These are phyloP conservation scores for Pseudogymnoascus sp. DNA, from an alignment of 2,329 filamentous ascomycete genomes.

Conservation along the genomic window DNA sequence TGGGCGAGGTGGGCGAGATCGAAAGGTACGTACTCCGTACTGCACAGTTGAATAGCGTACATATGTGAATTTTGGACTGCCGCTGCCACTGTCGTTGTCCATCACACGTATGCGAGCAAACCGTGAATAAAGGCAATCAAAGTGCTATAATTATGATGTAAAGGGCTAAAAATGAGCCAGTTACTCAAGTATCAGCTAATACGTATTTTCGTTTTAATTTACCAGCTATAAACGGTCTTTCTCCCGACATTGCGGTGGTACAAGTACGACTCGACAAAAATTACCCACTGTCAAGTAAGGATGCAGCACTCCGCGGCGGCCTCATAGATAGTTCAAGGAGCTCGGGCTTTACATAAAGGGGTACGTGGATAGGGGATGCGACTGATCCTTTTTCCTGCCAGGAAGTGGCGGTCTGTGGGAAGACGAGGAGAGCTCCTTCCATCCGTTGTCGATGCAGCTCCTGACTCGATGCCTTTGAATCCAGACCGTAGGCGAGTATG, in stretches of 20 bases:
- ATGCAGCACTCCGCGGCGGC: not conserved
- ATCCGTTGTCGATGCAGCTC: not conserved
- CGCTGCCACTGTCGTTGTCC: not conserved
- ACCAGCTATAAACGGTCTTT: not conserved
- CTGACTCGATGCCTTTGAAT: not conserved
- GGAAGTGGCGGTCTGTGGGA: not conserved
- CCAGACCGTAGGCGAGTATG: not conserved
- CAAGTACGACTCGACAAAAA: not conserved
- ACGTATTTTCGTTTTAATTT: not conserved
- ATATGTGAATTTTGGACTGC: not conserved
- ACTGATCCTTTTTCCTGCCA: not conserved
- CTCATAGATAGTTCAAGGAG: not conserved
- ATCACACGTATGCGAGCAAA: not conserved
- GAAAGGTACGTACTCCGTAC: not conserved
- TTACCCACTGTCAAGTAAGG: not conserved
- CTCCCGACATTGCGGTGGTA: not conserved
- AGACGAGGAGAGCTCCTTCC: not conserved
- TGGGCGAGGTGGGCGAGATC: conserved; percentile 2
- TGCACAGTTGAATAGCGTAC: not conserved
- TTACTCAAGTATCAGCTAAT: not conserved
- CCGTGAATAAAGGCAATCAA: not conserved
- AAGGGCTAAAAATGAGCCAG: not conserved
- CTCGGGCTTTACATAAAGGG: not conserved
- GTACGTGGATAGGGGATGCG: not conserved
- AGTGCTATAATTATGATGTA: not conserved